phyloP scores from a whole-genome alignment of 345 rosid genomes.

The Trapa bicornis region DNA sequence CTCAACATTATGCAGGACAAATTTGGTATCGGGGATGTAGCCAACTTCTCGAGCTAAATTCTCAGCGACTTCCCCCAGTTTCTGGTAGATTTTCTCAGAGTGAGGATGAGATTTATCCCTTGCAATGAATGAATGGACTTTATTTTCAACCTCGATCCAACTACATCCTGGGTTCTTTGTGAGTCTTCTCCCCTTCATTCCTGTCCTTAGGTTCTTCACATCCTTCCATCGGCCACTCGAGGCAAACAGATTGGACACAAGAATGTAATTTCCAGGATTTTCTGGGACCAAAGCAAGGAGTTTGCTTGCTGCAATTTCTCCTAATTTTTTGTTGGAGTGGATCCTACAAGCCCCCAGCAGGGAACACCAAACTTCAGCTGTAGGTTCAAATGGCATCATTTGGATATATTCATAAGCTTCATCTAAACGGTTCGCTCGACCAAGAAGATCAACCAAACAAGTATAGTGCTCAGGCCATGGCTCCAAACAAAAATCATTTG shows the following conservation, averaged over 20 bases:
- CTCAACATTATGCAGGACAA: constrained; percentile 47
- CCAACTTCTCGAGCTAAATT: constrained; percentile 49
- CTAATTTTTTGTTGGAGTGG: constrained; percentile 56
- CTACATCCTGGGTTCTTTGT: constrained; percentile 82
- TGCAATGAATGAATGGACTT: constrained; percentile 60
- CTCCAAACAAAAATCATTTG: constrained; percentile 41
- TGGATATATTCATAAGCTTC: constrained; percentile 63
- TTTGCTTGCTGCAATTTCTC: constrained; percentile 52
- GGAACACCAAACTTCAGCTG: constrained; percentile 85
- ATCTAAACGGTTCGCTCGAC: constrained; percentile 54
- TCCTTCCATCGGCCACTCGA: constrained; percentile 63
- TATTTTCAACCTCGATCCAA: constrained; percentile 65
- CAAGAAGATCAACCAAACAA: constrained; percentile 77
- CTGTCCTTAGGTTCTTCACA: constrained; percentile 45
- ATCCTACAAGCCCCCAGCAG: constrained; percentile 64
- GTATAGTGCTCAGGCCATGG: constrained; percentile 88
- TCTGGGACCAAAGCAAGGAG: constrained; percentile 42
- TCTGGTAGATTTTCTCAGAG: constrained; percentile 36
- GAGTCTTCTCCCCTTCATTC: constrained; percentile 61
- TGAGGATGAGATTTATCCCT: constrained; percentile 77
- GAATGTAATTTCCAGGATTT: constrained; percentile 76
- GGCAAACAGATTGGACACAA: constrained; percentile 68
- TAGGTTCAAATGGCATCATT: constrained; percentile 49
- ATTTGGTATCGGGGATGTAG: constrained; percentile 56
- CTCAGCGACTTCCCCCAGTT: constrained; percentile 36